Evolutionary conservation across 768 basidiomycete species (phyloP).

Genomic region (Mycena filopes): DNA sequence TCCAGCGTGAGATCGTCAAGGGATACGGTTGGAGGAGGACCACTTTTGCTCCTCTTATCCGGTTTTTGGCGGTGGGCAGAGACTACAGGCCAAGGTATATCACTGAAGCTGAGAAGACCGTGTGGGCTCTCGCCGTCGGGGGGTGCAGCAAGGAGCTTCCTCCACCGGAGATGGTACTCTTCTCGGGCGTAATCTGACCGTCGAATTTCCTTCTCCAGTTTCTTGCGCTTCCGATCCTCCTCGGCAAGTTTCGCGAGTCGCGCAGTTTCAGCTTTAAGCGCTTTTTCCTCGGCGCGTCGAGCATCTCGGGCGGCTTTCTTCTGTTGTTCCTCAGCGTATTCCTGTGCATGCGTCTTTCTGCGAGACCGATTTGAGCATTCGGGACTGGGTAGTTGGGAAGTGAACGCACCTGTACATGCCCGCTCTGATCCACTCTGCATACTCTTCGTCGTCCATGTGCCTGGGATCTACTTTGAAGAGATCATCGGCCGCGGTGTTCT

Average conservation of each 20-base stretch:
- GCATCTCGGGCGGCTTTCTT: conserved; percentile 64
- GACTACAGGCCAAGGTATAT: conserved; percentile 82
- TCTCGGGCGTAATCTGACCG: conserved; percentile 58
- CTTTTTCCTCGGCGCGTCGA: conserved; percentile 64
- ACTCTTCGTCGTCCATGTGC: conserved; percentile 86
- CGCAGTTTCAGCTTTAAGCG: conserved; percentile 62
- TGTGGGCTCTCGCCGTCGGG: conserved; percentile 33
- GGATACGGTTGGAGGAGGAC: conserved; percentile 33
- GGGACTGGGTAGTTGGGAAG: conserved; percentile 2
- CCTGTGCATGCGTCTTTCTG: conserved; percentile 75
- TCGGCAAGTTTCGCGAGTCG: conserved; percentile 62
- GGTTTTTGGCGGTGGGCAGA: conserved; percentile 43
- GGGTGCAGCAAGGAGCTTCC: conserved; percentile 50
- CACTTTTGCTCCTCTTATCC: conserved; percentile 24
- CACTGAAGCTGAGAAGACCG: conserved; percentile 54
- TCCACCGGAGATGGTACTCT: conserved; percentile 70
- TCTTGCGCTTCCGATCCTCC: conserved; percentile 61
- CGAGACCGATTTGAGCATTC: conserved; percentile 10
- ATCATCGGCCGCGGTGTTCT: conserved; percentile 45
- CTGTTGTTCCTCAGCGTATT: conserved; percentile 70
- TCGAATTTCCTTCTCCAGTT: conserved; percentile 57
- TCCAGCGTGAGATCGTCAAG: conserved; percentile 65
- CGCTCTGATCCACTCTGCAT: conserved; percentile 85
- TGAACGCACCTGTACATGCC: conserved; percentile 83
- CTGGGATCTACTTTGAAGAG: conserved; percentile 56